Evolutionary conservation across 768 basidiomycete genomes (phyloP), one percentile per base, ranked within the genome.

Genomic region (Pleurotus giganteus): DNA sequence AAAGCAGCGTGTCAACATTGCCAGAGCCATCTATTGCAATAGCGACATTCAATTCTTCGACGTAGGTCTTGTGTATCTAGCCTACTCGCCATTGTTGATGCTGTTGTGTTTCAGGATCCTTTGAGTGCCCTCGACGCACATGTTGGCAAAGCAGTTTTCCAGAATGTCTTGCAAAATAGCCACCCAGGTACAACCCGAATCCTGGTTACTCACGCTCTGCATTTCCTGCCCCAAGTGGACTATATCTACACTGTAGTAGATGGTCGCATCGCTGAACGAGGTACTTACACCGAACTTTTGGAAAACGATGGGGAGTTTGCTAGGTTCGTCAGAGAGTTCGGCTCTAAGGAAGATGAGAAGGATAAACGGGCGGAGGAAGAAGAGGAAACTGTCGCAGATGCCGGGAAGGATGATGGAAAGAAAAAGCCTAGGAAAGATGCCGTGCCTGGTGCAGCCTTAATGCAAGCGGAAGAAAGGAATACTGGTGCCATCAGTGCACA

Each of bases 41-140:
- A 85, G 89, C 0, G 90, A 93, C 53, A 86, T 97, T 57, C 85
- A 92, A 62, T 86, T 94, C 15, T 89, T 95, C 59, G 94, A 97
- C 62, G 80, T 78, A 56, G 26, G 77, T 43, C 29, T 43, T 13
- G 41, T 28, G 26, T 21, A 26, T 21, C n/a, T 26, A 21, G 42
- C 11, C 11, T 21, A 24, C 12, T 42, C 27, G 24, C 41, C 39
- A 26, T 19, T 42, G 53, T 32, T 44, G 46, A 51, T 50, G 23
- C 54, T 15, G 6, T 27, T 19, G 6, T 9, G 39, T 19, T 45
- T 6, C 39, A 86, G 82, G 92, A 94, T 62, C 91, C 91, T 4
- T 74, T 94, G 8, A 90, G 88, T n/a, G 93, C 93, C 21, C 79
- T 98, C 9, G 94, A 98, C 65, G 92, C 93, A 4, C 92, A 94